phyloP scores from a whole-genome alignment of 768 basidiomycete genomes.

The Amanita molliuscula region DNA sequence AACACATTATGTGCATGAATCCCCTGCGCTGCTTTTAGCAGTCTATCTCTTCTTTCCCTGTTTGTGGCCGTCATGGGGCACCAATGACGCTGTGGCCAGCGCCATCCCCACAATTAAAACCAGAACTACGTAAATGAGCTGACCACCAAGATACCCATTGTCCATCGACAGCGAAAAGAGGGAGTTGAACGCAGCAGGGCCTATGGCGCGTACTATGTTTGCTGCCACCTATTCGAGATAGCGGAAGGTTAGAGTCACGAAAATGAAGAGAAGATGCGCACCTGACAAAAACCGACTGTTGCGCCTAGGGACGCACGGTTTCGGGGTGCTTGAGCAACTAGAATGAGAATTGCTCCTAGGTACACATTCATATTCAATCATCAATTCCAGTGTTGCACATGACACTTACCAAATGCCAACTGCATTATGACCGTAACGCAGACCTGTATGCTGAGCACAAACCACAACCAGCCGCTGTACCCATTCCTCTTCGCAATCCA shows the following conservation, averaged over 20 bases:
- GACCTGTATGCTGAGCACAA: neutral
- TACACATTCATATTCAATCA: neutral
- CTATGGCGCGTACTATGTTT: conserved; percentile 34
- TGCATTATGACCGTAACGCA: neutral
- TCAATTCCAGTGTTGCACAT: neutral
- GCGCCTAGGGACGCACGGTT: neutral
- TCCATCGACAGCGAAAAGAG: conserved; percentile 59
- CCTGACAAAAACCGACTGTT: neutral
- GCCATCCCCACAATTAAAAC: neutral
- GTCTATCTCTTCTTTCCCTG: too few relatives aligned
- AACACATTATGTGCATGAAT: too few relatives aligned
- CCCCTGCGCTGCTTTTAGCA: too few relatives aligned
- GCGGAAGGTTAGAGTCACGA: neutral
- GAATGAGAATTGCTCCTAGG: neutral
- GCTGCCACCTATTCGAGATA: conserved; percentile 18
- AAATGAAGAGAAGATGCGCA: neutral
- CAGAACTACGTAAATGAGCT: conserved; percentile 30
- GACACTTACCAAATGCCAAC: neutral
- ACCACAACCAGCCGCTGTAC: neutral
- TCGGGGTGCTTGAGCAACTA: neutral
- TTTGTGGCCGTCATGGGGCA: too few relatives aligned
- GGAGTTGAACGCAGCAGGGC: conserved; percentile 49
- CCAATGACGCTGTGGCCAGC: too few relatives aligned
- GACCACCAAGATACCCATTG: conserved; percentile 39
- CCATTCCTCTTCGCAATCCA: neutral